Evolutionary conservation across 371 early-diverging fungal genomes (phyloP), one percentile per base, ranked within the genome.

Genomic region (Mucor mucedo): DNA sequence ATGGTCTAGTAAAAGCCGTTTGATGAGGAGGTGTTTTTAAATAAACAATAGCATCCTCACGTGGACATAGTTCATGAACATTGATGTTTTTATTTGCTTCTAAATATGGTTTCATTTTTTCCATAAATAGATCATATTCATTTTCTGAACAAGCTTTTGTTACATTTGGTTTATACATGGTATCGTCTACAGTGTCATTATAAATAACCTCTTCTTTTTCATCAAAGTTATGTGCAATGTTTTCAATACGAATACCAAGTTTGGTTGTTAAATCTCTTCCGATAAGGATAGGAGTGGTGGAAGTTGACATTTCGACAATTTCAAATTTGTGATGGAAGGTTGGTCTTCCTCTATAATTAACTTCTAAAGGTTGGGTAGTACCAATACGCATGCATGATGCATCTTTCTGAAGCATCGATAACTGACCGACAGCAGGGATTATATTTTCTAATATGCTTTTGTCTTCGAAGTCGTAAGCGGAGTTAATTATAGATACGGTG

Each of bases 1-100:
- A 65, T 27, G 44, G 66, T 27, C 50, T 38, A 5, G 55, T 32
- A 41, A 42, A 58, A 28, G 58, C 58, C 27, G 14, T 47, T 27
- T 30, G 30, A 29, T 29, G 40, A 39, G 29, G 28, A 11, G 32
- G 13, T 1, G 55, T 55, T 2, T 30, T 30, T 39, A 65, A 48
- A 14, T n/a, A 41, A 4, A 65, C 55, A n/a, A 54, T 16, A 2
- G 59, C 44, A 28, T 47, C 59, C 5, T 47, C 28, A 14, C 9
- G n/a, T 21, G 48, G 48, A 9, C 48, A 47, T 27, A 47, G 27
- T 27, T 47, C 21, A 2, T 47, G 48, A 6, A 47, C 48, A 21
- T 47, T 47, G 0, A 47, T 47, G 5, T n/a, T n/a, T 21, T 27
- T n/a, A 21, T 47, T 47, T 21, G 16, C 28, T 7, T 47, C n/a